These are phyloP conservation scores for Bipolaris victoriae DNA, from an alignment of 2,329 filamentous ascomycete genomes.

Conservation along the genomic window DNA sequence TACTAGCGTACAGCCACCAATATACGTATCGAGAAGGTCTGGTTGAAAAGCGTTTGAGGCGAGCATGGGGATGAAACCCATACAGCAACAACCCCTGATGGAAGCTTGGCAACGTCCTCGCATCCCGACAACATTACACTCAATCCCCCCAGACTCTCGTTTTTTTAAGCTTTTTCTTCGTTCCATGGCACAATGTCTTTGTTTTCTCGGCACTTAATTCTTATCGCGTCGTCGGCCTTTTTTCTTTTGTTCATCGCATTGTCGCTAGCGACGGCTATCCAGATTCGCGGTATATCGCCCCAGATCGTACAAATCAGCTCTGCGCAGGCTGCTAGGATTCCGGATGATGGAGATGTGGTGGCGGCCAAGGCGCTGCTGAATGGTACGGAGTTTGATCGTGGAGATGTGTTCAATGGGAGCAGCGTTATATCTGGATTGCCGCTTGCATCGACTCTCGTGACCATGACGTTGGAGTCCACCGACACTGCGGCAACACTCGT, in stretches of 20 bases:
- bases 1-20: not conserved
- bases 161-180: not conserved
- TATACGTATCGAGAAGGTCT: not conserved
- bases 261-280: constrained; percentile 36
- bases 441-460: constrained; percentile 19
- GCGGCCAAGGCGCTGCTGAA: constrained; percentile 36
- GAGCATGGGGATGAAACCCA: constrained; percentile 27
- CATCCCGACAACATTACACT: constrained; percentile 6
- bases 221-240: constrained; percentile 32
- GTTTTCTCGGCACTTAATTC: constrained; percentile 27
- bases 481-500: too few relatives aligned
- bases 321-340: constrained; percentile 38
- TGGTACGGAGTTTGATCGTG: constrained; percentile 38
- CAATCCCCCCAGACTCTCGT: not conserved
- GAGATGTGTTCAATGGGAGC: constrained; percentile 33
- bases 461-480: not conserved
- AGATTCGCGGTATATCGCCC: constrained; percentile 32
- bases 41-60: constrained; percentile 2
- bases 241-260: constrained; percentile 40
- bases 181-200: constrained; percentile 24
- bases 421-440: constrained; percentile 20
- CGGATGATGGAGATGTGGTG: constrained; percentile 23
- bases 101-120: constrained; percentile 10
- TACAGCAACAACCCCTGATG: constrained; percentile 21
- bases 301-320: constrained; percentile 31